Evolutionary conservation across 2,329 filamentous ascomycete genomes (phyloP), one percentile per base, ranked within the genome.

Genomic region (Pseudogymnoascus destructans): DNA sequence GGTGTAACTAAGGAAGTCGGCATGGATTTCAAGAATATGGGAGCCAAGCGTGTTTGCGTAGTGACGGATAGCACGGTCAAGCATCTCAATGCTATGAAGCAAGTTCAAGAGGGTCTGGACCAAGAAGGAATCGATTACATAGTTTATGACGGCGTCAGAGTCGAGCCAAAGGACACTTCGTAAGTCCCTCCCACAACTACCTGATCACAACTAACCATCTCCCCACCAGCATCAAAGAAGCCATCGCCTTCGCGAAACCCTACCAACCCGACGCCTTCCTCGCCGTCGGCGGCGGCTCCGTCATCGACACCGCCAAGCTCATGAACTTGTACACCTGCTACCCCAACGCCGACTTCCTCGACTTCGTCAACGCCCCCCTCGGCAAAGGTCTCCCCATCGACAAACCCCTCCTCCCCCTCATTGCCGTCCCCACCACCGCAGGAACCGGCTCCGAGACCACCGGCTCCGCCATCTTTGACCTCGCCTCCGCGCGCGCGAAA

Each of bases 301-400:
- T 97, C 64, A 98, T 98, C 64, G 93, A 98, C 73, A 98, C 93
- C 0, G 92, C 93, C 58, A 98, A 98, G 73, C 79, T 98, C 59
- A 97, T 98, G 91, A 98, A 98, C 69, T 79, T 98, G 0, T 97
- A 97, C 74, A 87, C 85, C 0, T 85, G 82, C 62, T 96, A 90
- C 69, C 91, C 91, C 0, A 87, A 96, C 6, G 92, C 92, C 32
- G 88, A 93, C 65, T 96, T 98, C 69, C 78, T 97, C 33, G 92
- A 98, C 76, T 98, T 98, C 66, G 93, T 98, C 71, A 97, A 97
- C 68, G 92, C 92, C 0, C 93, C 93, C 0, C 75, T 97, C 0
- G 93, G 93, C 60, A 89, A 87, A 62, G 93, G 93, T 3, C 73
- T 81, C 21, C 88, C 89, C 0, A 86, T 95, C 60, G 81, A 81